phyloP scores from a whole-genome alignment of 192 early-diverging fungal genomes.

The Backusella sp. region DNA sequence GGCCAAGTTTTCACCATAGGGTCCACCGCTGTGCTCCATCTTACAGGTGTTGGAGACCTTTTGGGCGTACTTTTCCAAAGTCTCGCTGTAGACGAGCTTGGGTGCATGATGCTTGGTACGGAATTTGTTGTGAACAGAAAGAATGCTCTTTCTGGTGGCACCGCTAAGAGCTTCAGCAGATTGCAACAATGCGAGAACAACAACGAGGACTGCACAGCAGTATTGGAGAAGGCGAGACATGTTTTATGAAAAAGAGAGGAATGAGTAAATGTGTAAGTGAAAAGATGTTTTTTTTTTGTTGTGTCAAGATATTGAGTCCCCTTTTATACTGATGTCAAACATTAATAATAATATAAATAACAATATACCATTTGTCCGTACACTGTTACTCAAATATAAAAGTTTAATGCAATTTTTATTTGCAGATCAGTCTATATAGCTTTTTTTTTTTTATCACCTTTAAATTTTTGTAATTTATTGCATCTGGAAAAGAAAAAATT shows the following conservation, averaged over 20 bases:
- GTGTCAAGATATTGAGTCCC: not conserved
- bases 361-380: not conserved
- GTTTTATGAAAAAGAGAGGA: not conserved
- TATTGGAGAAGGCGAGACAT: not conserved
- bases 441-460: not conserved
- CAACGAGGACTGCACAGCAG: not conserved
- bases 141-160: slow-evolving; percentile 4
- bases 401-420: not conserved
- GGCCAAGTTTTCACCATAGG: slow-evolving; percentile 47
- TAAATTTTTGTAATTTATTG: not conserved
- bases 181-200: not conserved
- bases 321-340: not conserved
- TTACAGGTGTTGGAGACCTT: slow-evolving; percentile 39
- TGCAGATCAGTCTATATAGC: not conserved
- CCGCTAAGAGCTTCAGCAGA: not conserved
- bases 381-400: not conserved
- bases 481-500: not conserved
- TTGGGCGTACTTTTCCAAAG: slow-evolving; percentile 37
- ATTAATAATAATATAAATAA: not conserved
- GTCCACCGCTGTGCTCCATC: slow-evolving; percentile 40
- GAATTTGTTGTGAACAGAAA: slow-evolving; percentile 42
- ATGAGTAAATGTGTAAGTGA: not conserved
- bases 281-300: not conserved
- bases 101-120: slow-evolving; percentile 39
- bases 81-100: slow-evolving; percentile 40